Evolutionary conservation across 2,329 filamentous ascomycete species (phyloP).

Genomic region (Botrytis paeoniae): DNA sequence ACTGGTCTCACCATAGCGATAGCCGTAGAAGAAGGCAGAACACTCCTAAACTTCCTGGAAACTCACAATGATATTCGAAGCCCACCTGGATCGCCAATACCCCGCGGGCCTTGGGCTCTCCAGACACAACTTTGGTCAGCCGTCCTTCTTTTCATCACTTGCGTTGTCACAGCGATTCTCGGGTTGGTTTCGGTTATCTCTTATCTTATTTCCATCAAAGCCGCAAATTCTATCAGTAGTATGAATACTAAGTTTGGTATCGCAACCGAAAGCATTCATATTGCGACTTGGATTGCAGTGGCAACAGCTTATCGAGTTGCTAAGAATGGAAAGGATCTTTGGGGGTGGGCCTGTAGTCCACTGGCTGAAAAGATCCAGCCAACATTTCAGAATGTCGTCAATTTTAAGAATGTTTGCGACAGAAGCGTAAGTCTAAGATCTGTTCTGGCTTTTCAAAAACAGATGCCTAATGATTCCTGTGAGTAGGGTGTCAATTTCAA

Average conservation of each 20-base stretch:
- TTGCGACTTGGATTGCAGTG: conserved; percentile 25
- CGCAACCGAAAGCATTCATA: conserved; percentile 21
- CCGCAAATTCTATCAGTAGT: conserved; percentile 22
- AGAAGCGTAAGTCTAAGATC: conserved; percentile 22
- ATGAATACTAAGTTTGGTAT: conserved; percentile 20
- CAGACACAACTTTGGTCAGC: conserved; percentile 22
- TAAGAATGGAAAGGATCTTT: conserved; percentile 28
- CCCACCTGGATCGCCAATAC: background rate
- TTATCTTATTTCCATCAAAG: conserved; percentile 23
- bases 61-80: conserved; percentile 1
- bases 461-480: background rate
- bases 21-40: background rate
- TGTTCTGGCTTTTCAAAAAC: background rate
- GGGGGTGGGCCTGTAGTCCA: conserved; percentile 29
- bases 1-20: background rate
- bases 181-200: conserved; percentile 24
- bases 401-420: conserved; percentile 26
- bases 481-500: background rate
- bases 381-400: conserved; percentile 26
- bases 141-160: conserved; percentile 23
- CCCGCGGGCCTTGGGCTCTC: conserved; percentile 6
- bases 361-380: conserved; percentile 26
- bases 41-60: background rate
- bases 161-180: conserved; percentile 21
- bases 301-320: conserved; percentile 26